phyloP scores from a whole-genome alignment of 371 early-diverging fungal species.

The Mucor racemosus region DNA sequence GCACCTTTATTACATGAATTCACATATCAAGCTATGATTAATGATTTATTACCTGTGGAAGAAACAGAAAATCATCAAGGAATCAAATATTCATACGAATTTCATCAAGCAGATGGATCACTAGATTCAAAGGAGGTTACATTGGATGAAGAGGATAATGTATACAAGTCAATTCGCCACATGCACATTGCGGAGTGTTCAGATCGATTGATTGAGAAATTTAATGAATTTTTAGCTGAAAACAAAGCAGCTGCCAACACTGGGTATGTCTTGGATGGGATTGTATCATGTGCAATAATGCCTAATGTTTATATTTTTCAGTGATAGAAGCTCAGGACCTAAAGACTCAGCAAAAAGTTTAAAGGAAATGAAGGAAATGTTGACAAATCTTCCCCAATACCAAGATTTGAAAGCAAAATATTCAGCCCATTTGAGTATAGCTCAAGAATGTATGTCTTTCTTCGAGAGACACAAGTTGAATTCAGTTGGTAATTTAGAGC shows the following conservation, averaged over 20 bases:
- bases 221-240: slow-evolving; percentile 77
- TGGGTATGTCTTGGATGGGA: slow-evolving; percentile 28
- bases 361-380: slow-evolving; percentile 88
- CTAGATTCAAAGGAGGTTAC: slow-evolving; percentile 61
- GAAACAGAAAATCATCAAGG: slow-evolving; percentile 58
- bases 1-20: slow-evolving; percentile 95
- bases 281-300: background rate
- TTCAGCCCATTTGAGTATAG: slow-evolving; percentile 91
- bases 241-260: slow-evolving; percentile 53
- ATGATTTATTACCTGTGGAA: slow-evolving; percentile 82
- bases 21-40: slow-evolving; percentile 94
- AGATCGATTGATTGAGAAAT: slow-evolving; percentile 78
- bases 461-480: slow-evolving; percentile 80
- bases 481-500: slow-evolving; percentile 82
- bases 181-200: slow-evolving; percentile 94
- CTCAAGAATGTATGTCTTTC: slow-evolving; percentile 85
- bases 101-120: slow-evolving; percentile 51
- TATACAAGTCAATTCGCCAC: slow-evolving; percentile 87
- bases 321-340: slow-evolving; percentile 30
- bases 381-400: slow-evolving; percentile 91
- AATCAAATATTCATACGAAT: slow-evolving; percentile 64
- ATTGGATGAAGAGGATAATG: slow-evolving; percentile 76
- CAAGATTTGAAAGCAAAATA: slow-evolving; percentile 93
- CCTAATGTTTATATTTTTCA: background rate
- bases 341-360: slow-evolving; percentile 72